Percentiles rank a stretch among this genome's conserved stretches.
phyloP scores from a whole-genome alignment of 2,329 filamentous ascomycete genomes.

The Arachnopeziza araneosa region DNA sequence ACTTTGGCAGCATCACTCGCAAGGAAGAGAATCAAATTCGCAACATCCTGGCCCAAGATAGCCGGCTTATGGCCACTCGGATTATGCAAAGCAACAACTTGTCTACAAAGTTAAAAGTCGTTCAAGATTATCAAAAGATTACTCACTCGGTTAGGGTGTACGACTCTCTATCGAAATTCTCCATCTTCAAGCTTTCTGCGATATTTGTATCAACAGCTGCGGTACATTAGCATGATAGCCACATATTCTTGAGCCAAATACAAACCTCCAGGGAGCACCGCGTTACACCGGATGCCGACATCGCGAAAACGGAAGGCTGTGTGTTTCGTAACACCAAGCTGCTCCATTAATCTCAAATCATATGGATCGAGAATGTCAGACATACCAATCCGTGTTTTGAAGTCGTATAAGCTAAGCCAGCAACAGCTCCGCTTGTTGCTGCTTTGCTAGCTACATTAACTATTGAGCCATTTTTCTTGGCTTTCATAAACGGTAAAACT shows the following conservation, averaged over 20 bases:
- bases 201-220: slow-evolving; percentile 19
- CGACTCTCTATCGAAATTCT: slow-evolving; percentile 24
- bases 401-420: slow-evolving; percentile 41
- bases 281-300: slow-evolving; percentile 41
- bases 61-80: slow-evolving; percentile 15
- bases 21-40: slow-evolving; percentile 34
- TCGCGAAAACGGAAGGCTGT: slow-evolving; percentile 41
- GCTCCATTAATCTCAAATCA: background rate
- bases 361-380: background rate
- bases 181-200: slow-evolving; percentile 9
- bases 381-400: slow-evolving; percentile 1
- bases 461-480: slow-evolving; percentile 35
- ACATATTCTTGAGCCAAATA: background rate
- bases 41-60: slow-evolving; percentile 32
- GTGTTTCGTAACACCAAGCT: slow-evolving; percentile 42
- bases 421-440: slow-evolving; percentile 32
- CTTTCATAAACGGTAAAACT: slow-evolving; percentile 38
- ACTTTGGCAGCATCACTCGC: slow-evolving; percentile 31
- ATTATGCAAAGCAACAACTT: slow-evolving; percentile 30
- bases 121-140: background rate
- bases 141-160: slow-evolving; percentile 24
- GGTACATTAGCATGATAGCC: background rate
- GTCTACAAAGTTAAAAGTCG: slow-evolving; percentile 10
- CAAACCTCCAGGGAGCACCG: slow-evolving; percentile 36
- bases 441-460: slow-evolving; percentile 38